phyloP scores from a whole-genome alignment of 2,329 filamentous ascomycete genomes.

The Hypoxylon sp. region DNA sequence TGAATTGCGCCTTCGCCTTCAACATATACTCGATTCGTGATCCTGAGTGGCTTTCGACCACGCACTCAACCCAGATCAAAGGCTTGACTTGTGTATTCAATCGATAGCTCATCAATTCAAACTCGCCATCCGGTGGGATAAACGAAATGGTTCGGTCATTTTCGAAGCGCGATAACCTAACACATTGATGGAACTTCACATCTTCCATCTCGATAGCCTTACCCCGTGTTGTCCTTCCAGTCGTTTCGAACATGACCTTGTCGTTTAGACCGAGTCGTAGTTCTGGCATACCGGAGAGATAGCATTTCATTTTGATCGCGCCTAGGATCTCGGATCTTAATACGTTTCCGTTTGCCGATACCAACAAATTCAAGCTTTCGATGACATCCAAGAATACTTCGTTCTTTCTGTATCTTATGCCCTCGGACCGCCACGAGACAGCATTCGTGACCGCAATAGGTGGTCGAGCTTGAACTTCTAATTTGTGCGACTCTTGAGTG shows the following conservation, averaged over 20 bases:
- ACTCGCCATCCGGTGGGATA: slow-evolving; percentile 97
- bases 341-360: slow-evolving; percentile 94
- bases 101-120: slow-evolving; percentile 99
- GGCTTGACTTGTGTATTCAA: slow-evolving; percentile 99
- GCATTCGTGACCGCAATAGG: slow-evolving; percentile 99
- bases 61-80: slow-evolving; percentile 98
- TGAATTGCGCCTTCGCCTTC: slow-evolving; percentile 98
- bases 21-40: slow-evolving; percentile 99
- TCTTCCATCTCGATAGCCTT: slow-evolving; percentile 99
- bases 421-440: slow-evolving; percentile 97
- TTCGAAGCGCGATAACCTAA: slow-evolving; percentile 94
- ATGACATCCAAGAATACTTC: slow-evolving; percentile 99
- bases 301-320: slow-evolving; percentile 99
- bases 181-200: slow-evolving; percentile 99
- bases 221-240: slow-evolving; percentile 90
- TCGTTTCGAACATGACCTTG: slow-evolving; percentile 99
- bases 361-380: slow-evolving; percentile 95
- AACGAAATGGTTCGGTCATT: slow-evolving; percentile 99
- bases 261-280: slow-evolving; percentile 94
- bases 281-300: slow-evolving; percentile 98
- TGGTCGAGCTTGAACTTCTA: slow-evolving; percentile 94
- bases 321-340: slow-evolving; percentile 96
- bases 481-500: slow-evolving; percentile 98
- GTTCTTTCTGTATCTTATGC: slow-evolving; percentile 98
- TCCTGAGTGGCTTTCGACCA: slow-evolving; percentile 95